phyloP scores from a whole-genome alignment of 176 grass and related monocot genomes.

The Tillandsia leiboldiana region DNA sequence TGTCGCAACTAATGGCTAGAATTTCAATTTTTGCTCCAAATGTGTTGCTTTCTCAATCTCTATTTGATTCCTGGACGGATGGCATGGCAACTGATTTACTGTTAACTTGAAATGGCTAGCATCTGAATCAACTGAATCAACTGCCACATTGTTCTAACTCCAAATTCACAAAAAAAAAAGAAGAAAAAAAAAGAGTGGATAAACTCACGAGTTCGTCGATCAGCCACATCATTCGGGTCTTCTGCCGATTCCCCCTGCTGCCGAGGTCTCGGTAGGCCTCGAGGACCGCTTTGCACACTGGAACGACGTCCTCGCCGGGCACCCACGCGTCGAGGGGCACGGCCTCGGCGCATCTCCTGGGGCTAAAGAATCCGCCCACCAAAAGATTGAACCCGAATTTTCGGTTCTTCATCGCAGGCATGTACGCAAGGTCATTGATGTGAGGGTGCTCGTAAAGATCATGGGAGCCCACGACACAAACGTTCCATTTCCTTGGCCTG shows the following conservation, averaged over 20 bases:
- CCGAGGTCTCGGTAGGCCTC: constrained; percentile 86
- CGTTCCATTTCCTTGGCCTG: constrained; percentile 90
- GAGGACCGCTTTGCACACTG: constrained; percentile 57
- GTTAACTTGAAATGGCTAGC: no score
- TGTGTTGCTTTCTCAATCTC: no score
- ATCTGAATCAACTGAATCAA: no score
- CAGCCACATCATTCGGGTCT: constrained; percentile 98
- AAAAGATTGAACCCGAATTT: constrained; percentile 86
- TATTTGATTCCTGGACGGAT: no score
- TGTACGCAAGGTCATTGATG: constrained; percentile 88
- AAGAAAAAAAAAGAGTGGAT: not conserved
- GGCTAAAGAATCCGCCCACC: constrained; percentile 89
- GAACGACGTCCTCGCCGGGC: constrained; percentile 44
- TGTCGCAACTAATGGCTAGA: no score
- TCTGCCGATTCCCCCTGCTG: constrained; percentile 65
- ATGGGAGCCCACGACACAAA: constrained; percentile 71
- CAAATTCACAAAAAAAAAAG: not conserved
- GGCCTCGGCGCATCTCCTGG: constrained; percentile 75
- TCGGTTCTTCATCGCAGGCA: constrained; percentile 66
- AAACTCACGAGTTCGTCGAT: constrained; percentile 81
- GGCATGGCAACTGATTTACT: no score
- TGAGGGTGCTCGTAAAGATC: constrained; percentile 92
- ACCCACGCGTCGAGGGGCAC: constrained; percentile 86
- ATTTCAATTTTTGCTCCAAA: no score
- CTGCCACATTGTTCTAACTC: no score